Evolutionary conservation across 2,329 filamentous ascomycete genomes (phyloP).

Genomic region (Aspergillus sclerotialis): DNA sequence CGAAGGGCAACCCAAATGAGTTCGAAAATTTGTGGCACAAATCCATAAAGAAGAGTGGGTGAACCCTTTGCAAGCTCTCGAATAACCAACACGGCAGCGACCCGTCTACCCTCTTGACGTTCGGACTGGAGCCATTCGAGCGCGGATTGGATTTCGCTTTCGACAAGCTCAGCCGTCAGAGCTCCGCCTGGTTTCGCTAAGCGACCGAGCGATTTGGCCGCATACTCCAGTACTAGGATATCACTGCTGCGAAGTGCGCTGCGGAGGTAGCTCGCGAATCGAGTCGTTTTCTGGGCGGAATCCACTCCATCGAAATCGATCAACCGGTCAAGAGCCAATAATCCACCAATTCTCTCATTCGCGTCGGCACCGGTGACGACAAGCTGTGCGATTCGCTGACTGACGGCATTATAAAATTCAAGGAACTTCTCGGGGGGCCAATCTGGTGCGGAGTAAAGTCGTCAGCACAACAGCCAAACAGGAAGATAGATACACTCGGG

Average conservation of each 20-base stretch:
- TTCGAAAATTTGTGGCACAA: conserved; percentile 90
- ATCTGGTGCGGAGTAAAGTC: conserved; percentile 46
- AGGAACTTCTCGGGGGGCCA: conserved; percentile 72
- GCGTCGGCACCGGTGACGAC: conserved; percentile 82
- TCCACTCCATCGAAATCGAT: conserved; percentile 97
- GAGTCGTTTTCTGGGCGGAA: conserved; percentile 83
- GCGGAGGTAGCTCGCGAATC: conserved; percentile 86
- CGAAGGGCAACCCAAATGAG: conserved; percentile 92
- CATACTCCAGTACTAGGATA: conserved; percentile 80
- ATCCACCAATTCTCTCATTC: conserved; percentile 81
- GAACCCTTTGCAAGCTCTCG: conserved; percentile 88
- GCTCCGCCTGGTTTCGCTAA: conserved; percentile 89
- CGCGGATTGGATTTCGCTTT: conserved; percentile 92
- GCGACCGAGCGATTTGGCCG: conserved; percentile 80
- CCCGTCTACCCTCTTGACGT: conserved; percentile 83
- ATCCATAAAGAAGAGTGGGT: conserved; percentile 90
- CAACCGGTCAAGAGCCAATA: conserved; percentile 83
- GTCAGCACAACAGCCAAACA: background rate
- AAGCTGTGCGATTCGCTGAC: conserved; percentile 60
- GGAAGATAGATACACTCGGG: background rate
- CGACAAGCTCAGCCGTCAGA: conserved; percentile 88
- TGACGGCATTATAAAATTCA: conserved; percentile 61
- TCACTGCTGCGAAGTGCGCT: conserved; percentile 86
- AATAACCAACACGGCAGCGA: conserved; percentile 85
- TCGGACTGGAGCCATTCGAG: conserved; percentile 96